Conservation (phyloP, 108 stramenopile species). For the Mediolabrus comicus region DNA sequence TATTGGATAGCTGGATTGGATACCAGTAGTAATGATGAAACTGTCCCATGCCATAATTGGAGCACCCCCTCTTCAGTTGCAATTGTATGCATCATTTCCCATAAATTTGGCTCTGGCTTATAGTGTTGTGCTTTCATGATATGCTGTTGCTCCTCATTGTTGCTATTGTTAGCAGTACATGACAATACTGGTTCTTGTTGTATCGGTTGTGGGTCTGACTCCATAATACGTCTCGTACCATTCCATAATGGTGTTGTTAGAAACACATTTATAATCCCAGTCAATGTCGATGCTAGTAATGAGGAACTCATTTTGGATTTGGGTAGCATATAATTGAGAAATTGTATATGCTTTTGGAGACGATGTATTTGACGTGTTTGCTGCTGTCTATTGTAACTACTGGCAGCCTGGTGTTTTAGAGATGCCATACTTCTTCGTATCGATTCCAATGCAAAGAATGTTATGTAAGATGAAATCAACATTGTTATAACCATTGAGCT, state of each 20-base stretch:
- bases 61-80: conserved; percentile 40
- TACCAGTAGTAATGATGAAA: conserved; percentile 82
- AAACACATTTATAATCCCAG: conserved; percentile 75
- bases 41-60: conserved; percentile 75
- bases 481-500: conserved; percentile 65
- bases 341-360: background rate
- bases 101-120: conserved; percentile 28
- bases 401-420: background rate
- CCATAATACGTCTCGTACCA: conserved; percentile 68
- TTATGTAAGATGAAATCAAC: conserved; percentile 68
- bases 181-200: background rate
- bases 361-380: background rate
- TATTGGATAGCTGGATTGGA: conserved; percentile 94
- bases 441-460: conserved; percentile 66
- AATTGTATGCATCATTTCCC: conserved; percentile 47
- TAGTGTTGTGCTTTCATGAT: background rate
- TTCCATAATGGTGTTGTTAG: conserved; percentile 89
- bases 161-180: no score
- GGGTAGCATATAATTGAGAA: background rate
- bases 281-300: conserved; percentile 61
- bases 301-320: conserved; percentile 33
- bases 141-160: background rate
- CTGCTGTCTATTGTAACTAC: background rate
- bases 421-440: conserved; percentile 38
- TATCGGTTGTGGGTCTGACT: conserved; percentile 31